Evolutionary conservation across 352 stramenopile species (phyloP), one percentile per base, ranked within the genome.

Genomic region (Ochromonadaceae sp.): DNA sequence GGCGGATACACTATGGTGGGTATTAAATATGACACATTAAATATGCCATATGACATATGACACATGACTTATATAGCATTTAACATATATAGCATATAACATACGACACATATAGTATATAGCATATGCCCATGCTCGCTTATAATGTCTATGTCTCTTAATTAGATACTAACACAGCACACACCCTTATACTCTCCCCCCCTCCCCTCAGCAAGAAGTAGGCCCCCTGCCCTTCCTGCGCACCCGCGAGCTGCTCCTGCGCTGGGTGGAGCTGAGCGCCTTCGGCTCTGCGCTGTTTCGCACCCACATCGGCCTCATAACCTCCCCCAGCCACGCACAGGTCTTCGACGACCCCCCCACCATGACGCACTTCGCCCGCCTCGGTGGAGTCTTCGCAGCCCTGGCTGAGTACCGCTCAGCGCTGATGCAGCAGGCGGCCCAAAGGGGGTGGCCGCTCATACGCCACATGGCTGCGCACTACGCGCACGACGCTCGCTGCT

Each of bases 1-100:
- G 73, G 73, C 1, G 73, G 73, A n/a, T 80, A 79, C 35, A 79
- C 67, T 1, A 67, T 67, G 39, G 67, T 66, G 25, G 66, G 61
- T 36, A 36, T 68, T 68, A n/a, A 52, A n/a, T n/a, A n/a, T n/a
- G n/a, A n/a, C n/a, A n/a, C n/a, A n/a, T n/a, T n/a, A n/a, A n/a
- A n/a, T n/a, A n/a, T n/a, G n/a, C n/a, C n/a, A n/a, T n/a, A n/a
- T n/a, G n/a, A n/a, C n/a, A n/a, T n/a, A n/a, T n/a, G n/a, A n/a
- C n/a, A n/a, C n/a, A n/a, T n/a, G n/a, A n/a, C n/a, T n/a, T n/a
- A n/a, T n/a, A n/a, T n/a, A n/a, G n/a, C n/a, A n/a, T n/a, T n/a
- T n/a, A n/a, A n/a, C n/a, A n/a, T n/a, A n/a, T n/a, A n/a, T n/a
- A n/a, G n/a, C n/a, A n/a, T n/a, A n/a, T n/a, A n/a, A n/a, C n/a